Conservation (phyloP, 2,329 filamentous ascomycete species). For the Fusarium sp. region DNA sequence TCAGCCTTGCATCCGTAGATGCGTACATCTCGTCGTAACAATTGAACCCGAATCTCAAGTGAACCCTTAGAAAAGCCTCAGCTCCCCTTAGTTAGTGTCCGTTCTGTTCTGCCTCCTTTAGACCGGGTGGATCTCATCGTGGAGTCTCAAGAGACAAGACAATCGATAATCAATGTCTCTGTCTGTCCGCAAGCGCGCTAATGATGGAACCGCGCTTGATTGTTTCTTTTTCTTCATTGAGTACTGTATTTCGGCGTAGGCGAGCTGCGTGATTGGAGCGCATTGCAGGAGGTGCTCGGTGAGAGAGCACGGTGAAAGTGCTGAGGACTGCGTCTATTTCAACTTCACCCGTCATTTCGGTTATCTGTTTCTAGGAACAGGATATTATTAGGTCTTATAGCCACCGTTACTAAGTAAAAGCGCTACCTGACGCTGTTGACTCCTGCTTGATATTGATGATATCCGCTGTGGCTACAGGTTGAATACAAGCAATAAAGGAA, state of each 20-base stretch:
- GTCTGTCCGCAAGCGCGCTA: slow-evolving; percentile 37
- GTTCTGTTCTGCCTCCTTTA: slow-evolving; percentile 36
- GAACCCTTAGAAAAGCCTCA: slow-evolving; percentile 7
- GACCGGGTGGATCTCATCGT: slow-evolving; percentile 45
- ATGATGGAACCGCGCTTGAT: slow-evolving; percentile 42
- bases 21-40: slow-evolving; percentile 4
- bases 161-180: background rate
- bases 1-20: slow-evolving; percentile 13
- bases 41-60: background rate
- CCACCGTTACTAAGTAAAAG: background rate
- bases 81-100: slow-evolving; percentile 23
- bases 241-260: slow-evolving; percentile 9
- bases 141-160: slow-evolving; percentile 28
- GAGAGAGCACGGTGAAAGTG: slow-evolving; percentile 8
- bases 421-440: background rate
- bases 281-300: slow-evolving; percentile 20
- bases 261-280: slow-evolving; percentile 35
- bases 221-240: slow-evolving; percentile 16
- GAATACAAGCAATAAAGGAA: background rate
- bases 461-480: background rate
- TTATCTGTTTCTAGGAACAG: slow-evolving; percentile 8
- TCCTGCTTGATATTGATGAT: background rate
- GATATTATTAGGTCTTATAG: slow-evolving; percentile 1
- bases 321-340: slow-evolving; percentile 5
- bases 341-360: slow-evolving; percentile 7